Conservation (phyloP, 2,329 filamentous ascomycete genomes). For the Thielaviopsis ethacetica region DNA sequence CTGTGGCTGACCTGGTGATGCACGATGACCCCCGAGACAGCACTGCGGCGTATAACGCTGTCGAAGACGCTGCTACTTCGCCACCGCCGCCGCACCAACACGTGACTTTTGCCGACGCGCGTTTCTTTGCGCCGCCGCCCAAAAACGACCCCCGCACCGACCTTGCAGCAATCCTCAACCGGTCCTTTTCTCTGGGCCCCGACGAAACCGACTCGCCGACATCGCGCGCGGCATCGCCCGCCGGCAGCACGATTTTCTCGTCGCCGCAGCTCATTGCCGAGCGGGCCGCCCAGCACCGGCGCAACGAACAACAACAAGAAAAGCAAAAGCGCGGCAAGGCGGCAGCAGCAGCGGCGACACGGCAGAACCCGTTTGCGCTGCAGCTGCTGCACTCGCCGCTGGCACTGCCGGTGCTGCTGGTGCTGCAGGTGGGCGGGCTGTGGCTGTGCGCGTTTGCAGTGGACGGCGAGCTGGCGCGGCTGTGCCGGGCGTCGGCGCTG, state of each 20-base stretch:
- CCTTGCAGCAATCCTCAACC: constrained; percentile 22
- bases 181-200: constrained; percentile 20
- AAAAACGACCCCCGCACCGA: constrained; percentile 21
- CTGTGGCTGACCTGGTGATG: too few species aligned
- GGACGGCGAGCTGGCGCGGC: constrained; percentile 3
- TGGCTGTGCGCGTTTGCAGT: constrained; percentile 2
- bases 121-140: constrained; percentile 27
- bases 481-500: constrained; percentile 8
- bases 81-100: neutral
- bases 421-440: constrained; percentile 3
- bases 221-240: constrained; percentile 1
- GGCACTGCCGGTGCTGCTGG: constrained; percentile 6
- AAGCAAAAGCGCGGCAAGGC: neutral
- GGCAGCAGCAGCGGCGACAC: neutral
- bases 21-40: too few species aligned
- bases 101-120: constrained; percentile 34
- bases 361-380: constrained; percentile 6
- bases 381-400: constrained; percentile 9
- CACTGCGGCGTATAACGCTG: too few species aligned
- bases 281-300: constrained; percentile 1
- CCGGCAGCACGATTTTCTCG: constrained; percentile 8
- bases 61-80: neutral
- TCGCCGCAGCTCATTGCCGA: constrained; percentile 7
- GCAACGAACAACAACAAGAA: too few species aligned
- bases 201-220: neutral